These are phyloP conservation scores for Aristolochia contorta DNA, from an alignment of 164 flowering plant genomes.

Conservation along the genomic window DNA sequence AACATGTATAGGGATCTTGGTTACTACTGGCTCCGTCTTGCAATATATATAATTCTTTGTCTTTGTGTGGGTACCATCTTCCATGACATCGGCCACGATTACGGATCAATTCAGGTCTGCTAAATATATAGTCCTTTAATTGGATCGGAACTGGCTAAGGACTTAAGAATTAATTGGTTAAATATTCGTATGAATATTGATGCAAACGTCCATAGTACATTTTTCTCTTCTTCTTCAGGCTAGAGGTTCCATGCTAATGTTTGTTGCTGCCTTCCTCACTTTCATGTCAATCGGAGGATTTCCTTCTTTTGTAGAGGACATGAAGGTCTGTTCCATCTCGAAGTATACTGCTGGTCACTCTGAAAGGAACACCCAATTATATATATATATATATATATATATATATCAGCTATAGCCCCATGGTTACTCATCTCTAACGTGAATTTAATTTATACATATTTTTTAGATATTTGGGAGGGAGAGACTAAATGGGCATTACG, in stretches of 20 bases:
- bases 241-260: constrained; percentile 36
- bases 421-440: too few relatives aligned
- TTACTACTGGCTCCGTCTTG: constrained; percentile 56
- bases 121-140: too few relatives aligned
- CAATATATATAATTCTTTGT: constrained; percentile 22
- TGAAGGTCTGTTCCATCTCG: constrained; percentile 25
- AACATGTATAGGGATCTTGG: constrained; percentile 62
- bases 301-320: constrained; percentile 50
- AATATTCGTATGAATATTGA: too few relatives aligned
- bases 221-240: constrained; percentile 16
- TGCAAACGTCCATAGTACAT: too few relatives aligned
- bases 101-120: constrained; percentile 31
- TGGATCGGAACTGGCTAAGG: too few relatives aligned
- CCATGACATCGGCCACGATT: constrained; percentile 25
- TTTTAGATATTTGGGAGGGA: constrained; percentile 36
- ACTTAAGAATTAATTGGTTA: too few relatives aligned
- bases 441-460: background rate
- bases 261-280: constrained; percentile 32
- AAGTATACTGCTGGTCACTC: too few relatives aligned
- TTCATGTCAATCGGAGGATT: constrained; percentile 50
- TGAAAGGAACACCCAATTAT: too few relatives aligned
- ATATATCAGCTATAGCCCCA: too few relatives aligned
- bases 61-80: constrained; percentile 42
- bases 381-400: too few relatives aligned
- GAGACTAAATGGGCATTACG: constrained; percentile 56